Percentiles rank a stretch among this genome's conserved stretches.
phyloP scores from a whole-genome alignment of 768 basidiomycete species.

The Mycena metata region DNA sequence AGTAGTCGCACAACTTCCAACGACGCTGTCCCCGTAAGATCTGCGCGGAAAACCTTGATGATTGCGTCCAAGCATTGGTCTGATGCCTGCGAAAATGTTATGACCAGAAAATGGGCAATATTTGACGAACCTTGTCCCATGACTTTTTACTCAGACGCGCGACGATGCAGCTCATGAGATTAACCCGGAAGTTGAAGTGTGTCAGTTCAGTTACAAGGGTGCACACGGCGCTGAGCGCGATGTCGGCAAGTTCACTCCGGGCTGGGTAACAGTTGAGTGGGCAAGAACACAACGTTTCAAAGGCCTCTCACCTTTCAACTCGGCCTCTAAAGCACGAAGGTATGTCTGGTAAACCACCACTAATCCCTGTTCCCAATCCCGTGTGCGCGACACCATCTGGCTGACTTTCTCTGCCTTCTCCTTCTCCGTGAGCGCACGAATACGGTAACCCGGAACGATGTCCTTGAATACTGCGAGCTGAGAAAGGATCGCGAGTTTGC shows the following conservation, averaged over 20 bases:
- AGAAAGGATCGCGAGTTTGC: conserved; percentile 90
- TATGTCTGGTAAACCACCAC: conserved; percentile 91
- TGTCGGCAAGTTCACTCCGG: conserved; percentile 73
- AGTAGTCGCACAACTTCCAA: conserved; percentile 91
- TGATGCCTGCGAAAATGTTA: conserved; percentile 69
- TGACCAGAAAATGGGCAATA: conserved; percentile 27
- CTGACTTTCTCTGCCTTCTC: conserved; percentile 95
- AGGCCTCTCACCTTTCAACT: conserved; percentile 79
- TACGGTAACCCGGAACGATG: conserved; percentile 95
- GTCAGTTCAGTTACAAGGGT: conserved; percentile 84
- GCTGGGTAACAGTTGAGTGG: conserved; percentile 53
- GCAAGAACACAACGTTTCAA: not conserved
- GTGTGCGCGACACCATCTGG: conserved; percentile 89
- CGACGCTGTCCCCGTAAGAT: conserved; percentile 84
- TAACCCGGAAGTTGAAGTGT: conserved; percentile 97
- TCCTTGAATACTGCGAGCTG: conserved; percentile 97
- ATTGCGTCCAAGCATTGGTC: conserved; percentile 88
- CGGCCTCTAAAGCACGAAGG: conserved; percentile 85
- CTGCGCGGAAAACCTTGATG: conserved; percentile 85
- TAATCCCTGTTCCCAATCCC: conserved; percentile 97
- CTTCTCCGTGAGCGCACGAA: conserved; percentile 89
- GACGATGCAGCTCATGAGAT: conserved; percentile 91
- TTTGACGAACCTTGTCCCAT: conserved; percentile 84
- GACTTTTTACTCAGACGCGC: conserved; percentile 85
- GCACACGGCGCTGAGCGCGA: conserved; percentile 89